Evolutionary conservation across 1,139 yeast genomes (phyloP).

Genomic region (Debaryomyces singareniensis): DNA sequence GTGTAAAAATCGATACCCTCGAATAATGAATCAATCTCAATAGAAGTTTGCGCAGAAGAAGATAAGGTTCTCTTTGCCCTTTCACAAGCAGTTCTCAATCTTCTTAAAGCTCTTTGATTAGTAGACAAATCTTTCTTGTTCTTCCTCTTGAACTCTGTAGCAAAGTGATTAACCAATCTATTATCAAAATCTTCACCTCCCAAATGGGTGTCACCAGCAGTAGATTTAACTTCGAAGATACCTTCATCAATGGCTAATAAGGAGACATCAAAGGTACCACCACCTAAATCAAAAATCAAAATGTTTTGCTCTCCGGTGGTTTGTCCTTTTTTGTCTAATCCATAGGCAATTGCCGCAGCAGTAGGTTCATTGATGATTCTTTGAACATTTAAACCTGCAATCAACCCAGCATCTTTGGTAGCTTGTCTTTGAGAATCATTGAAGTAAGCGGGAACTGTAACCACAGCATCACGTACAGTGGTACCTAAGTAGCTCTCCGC

Average conservation of each 20-base stretch:
- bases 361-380: constrained; percentile 60
- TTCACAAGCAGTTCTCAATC: constrained; percentile 38
- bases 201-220: constrained; percentile 97
- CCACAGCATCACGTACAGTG: constrained; percentile 62
- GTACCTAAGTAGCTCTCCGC: constrained; percentile 62
- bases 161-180: constrained; percentile 32
- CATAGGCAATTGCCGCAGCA: constrained; percentile 60
- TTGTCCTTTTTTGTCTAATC: constrained; percentile 65
- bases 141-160: constrained; percentile 33
- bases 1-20: constrained; percentile 37
- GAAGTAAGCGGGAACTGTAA: constrained; percentile 63
- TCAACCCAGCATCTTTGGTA: constrained; percentile 57
- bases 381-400: constrained; percentile 55
- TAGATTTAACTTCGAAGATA: constrained; percentile 93
- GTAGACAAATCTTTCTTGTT: constrained; percentile 31
- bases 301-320: constrained; percentile 66
- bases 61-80: constrained; percentile 37
- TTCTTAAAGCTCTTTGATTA: constrained; percentile 35
- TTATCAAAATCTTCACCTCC: constrained; percentile 75
- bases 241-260: constrained; percentile 90
- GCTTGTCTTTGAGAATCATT: constrained; percentile 62
- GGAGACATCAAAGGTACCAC: constrained; percentile 98
- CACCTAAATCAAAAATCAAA: constrained; percentile 92
- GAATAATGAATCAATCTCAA: constrained; percentile 32
- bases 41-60: constrained; percentile 31